These are phyloP conservation scores for Achlya hypogyna DNA, from an alignment of 352 stramenopile species.

Conservation along the genomic window DNA sequence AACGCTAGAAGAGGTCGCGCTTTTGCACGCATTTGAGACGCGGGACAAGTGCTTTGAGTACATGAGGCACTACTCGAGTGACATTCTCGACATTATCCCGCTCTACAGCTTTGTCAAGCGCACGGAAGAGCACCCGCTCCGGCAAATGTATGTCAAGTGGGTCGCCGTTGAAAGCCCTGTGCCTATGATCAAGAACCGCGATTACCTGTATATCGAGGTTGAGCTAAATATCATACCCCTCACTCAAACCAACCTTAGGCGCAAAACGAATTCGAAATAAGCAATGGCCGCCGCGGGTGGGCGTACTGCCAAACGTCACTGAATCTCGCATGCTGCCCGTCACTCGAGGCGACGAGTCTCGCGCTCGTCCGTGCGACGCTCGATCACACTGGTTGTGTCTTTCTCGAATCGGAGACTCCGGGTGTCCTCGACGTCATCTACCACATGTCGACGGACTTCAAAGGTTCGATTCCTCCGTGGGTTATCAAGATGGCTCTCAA, in stretches of 20 bases:
- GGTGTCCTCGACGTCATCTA: conserved; percentile 11
- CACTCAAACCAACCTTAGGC: too few species aligned
- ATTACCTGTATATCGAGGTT: conserved; percentile 15
- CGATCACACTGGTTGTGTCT: conserved; percentile 14
- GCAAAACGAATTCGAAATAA: conserved; percentile 10
- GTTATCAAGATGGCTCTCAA: background rate
- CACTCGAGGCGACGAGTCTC: background rate
- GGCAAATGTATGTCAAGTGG: conserved; percentile 19
- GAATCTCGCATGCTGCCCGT: background rate
- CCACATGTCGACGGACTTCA: conserved; percentile 15
- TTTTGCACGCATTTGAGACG: conserved; percentile 14
- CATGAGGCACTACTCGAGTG: background rate
- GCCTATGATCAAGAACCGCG: conserved; percentile 16
- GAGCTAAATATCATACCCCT: too few species aligned
- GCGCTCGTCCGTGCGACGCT: conserved; percentile 5
- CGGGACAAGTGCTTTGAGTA: conserved; percentile 11
- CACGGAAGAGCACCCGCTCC: background rate
- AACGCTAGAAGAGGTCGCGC: conserved; percentile 10
- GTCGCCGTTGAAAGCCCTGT: background rate
- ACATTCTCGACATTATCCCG: conserved; percentile 13
- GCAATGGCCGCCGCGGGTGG: conserved; percentile 11
- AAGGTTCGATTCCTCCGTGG: conserved; percentile 9
- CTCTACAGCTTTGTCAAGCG: conserved; percentile 18
- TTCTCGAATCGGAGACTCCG: conserved; percentile 11
- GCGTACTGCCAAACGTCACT: conserved; percentile 15